Conservation (phyloP, 1,284 basidiomycete genomes). For the Trametes polyzona region DNA sequence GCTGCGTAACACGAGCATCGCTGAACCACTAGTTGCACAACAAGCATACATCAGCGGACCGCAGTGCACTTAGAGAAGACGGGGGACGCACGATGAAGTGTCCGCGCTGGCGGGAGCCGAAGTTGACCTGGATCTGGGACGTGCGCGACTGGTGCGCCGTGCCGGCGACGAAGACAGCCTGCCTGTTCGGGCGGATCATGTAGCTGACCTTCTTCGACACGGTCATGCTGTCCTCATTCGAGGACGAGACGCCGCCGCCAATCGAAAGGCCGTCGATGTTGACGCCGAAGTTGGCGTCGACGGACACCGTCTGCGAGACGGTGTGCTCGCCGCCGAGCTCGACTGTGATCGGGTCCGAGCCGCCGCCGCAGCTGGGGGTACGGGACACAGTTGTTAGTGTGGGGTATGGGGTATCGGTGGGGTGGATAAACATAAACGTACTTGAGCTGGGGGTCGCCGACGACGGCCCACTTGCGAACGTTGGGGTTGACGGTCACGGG, state of each 20-base stretch:
- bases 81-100: constrained; percentile 1
- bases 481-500: constrained; percentile 1
- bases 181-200: constrained; percentile 14
- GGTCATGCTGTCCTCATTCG: not conserved
- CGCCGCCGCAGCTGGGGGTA: constrained; percentile 11
- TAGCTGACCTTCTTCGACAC: constrained; percentile 13
- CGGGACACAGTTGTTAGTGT: not conserved
- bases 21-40: constrained; percentile 1
- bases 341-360: constrained; percentile 11
- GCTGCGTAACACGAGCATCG: not conserved
- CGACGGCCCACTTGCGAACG: not conserved
- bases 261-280: constrained; percentile 11
- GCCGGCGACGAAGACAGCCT: constrained; percentile 20
- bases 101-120: constrained; percentile 6
- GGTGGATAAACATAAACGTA: not conserved
- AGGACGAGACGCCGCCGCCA: constrained; percentile 12
- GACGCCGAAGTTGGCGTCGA: constrained; percentile 13
- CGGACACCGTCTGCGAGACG: constrained; percentile 9
- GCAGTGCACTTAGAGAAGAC: not conserved
- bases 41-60: no score
- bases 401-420: not conserved
- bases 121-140: constrained; percentile 22
- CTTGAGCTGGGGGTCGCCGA: constrained; percentile 8
- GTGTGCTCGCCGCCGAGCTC: constrained; percentile 11
- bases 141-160: constrained; percentile 16